phyloP scores from a whole-genome alignment of 2,329 filamentous ascomycete genomes.

The Calycina herbarum region DNA sequence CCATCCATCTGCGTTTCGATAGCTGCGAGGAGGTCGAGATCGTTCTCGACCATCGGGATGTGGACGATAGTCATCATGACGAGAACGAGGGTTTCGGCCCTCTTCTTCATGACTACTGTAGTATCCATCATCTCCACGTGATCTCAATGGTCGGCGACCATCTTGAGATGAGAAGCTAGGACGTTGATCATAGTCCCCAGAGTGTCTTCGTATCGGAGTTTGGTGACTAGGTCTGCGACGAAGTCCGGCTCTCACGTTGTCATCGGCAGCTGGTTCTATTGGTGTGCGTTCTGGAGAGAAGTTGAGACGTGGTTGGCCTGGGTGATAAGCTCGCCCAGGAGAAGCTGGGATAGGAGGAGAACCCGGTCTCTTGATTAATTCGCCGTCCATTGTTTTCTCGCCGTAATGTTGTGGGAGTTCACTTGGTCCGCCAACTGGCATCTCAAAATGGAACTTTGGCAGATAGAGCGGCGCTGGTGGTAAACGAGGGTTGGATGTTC shows the following conservation, averaged over 20 bases:
- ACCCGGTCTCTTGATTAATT: constrained; percentile 23
- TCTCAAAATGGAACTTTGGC: constrained; percentile 18
- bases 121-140: constrained; percentile 24
- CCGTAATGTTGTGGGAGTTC: constrained; percentile 28
- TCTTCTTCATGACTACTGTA: constrained; percentile 23
- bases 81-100: constrained; percentile 4
- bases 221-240: constrained; percentile 26
- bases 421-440: constrained; percentile 24
- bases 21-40: constrained; percentile 32
- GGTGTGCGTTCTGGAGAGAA: constrained; percentile 28
- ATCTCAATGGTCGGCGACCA: constrained; percentile 20
- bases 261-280: constrained; percentile 17
- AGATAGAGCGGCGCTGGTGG: constrained; percentile 16
- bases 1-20: constrained; percentile 27
- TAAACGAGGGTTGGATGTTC: constrained; percentile 21
- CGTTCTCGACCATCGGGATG: constrained; percentile 30
- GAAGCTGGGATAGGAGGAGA: constrained; percentile 18
- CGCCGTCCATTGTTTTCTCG: constrained; percentile 20
- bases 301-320: constrained; percentile 10
- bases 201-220: constrained; percentile 19
- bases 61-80: constrained; percentile 15
- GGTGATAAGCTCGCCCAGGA: constrained; percentile 22
- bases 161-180: constrained; percentile 18
- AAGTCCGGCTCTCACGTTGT: constrained; percentile 23
- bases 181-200: constrained; percentile 25